Percentiles rank a stretch among this genome's conserved stretches.
Evolutionary conservation across 192 early-diverging fungal species (phyloP).

Genomic region (Backusella psychrophila): DNA sequence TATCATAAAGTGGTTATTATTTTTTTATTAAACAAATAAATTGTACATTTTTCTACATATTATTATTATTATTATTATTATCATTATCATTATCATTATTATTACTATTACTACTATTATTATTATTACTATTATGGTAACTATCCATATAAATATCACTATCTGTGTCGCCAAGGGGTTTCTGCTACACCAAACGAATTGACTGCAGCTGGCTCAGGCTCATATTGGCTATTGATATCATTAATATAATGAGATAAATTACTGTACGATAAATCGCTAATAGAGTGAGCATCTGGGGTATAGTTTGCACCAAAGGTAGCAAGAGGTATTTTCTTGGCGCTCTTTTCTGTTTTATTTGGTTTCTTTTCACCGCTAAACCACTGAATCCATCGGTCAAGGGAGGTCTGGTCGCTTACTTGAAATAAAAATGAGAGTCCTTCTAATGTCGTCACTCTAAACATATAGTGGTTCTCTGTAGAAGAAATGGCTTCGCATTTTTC

Average conservation of each 20-base stretch:
- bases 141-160: not conserved
- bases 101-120: not conserved
- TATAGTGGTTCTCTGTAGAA: not conserved
- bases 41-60: not conserved
- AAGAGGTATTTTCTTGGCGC: not conserved
- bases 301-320: slow-evolving; percentile 1
- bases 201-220: not conserved
- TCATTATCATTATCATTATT: not conserved
- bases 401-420: slow-evolving; percentile 24
- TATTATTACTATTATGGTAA: not conserved
- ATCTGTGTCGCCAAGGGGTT: not conserved
- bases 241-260: slow-evolving; percentile 1
- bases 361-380: slow-evolving; percentile 22
- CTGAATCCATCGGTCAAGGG: slow-evolving; percentile 21
- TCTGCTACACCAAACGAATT: not conserved
- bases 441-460: slow-evolving; percentile 15
- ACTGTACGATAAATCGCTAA: not conserved
- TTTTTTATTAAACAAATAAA: not conserved
- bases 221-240: not conserved
- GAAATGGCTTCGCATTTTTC: not conserved
- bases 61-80: not conserved
- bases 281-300: not conserved
- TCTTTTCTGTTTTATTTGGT: not conserved
- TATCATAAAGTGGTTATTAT: not conserved
- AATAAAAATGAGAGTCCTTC: not conserved